Evolutionary conservation across 148 eudicot species (phyloP).

Genomic region (Vaccinium vitisidaea): DNA sequence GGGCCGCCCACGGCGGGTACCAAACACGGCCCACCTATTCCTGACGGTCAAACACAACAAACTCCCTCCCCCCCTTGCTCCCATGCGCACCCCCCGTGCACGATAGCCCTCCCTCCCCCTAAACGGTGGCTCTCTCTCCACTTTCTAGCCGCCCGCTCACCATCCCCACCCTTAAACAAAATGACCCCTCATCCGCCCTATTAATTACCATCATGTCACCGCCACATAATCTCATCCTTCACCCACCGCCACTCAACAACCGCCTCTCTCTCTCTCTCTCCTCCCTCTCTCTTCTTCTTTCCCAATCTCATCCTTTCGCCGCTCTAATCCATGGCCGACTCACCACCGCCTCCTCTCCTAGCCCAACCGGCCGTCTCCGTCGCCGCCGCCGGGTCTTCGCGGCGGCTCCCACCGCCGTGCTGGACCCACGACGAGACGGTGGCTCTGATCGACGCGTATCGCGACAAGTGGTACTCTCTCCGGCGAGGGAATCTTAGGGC

Average conservation of each 20-base stretch:
- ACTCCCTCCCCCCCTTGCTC: not conserved
- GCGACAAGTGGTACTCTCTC: constrained; percentile 76
- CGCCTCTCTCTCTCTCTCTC: not conserved
- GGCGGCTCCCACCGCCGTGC: constrained; percentile 88
- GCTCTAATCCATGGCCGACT: not conserved
- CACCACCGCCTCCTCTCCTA: not conserved
- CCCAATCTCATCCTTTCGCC: no score
- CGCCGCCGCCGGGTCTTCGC: constrained; percentile 20
- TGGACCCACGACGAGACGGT: constrained; percentile 89
- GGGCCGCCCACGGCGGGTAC: constrained; percentile 12
- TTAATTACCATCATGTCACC: not conserved
- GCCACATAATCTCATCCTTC: not conserved
- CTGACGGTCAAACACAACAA: constrained; percentile 1
- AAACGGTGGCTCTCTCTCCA: constrained; percentile 12
- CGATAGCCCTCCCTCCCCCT: constrained; percentile 24
- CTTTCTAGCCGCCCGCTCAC: constrained; percentile 23
- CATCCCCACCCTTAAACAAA: constrained; percentile 5
- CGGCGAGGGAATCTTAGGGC: constrained; percentile 78
- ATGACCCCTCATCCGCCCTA: not conserved
- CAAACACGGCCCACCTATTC: not conserved
- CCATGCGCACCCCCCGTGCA: constrained; percentile 21
- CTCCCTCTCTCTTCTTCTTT: not conserved
- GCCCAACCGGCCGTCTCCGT: not conserved
- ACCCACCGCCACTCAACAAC: not conserved
- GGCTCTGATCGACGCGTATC: constrained; percentile 65